Base-by-base conservation (phyloP, 106 monocot genomes). In the Phalaenopsis aphrodite region DNA sequence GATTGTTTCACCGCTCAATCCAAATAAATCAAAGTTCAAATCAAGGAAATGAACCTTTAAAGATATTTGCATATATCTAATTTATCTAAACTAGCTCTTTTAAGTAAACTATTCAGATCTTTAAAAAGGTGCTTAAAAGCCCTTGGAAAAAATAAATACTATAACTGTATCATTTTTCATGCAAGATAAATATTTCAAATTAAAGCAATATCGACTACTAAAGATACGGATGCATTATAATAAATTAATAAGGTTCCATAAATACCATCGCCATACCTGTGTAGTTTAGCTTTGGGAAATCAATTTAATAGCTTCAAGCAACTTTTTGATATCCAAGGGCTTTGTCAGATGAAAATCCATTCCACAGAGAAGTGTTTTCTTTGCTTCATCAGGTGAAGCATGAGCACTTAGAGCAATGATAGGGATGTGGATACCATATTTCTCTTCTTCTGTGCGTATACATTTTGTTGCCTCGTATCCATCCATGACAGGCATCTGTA, bases 401-500 rank as follows among this genome's bases (percentile, higher is more conserved):
- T 97, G 84, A 15, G 86, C 94, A 4, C 87, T 88, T 5, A 92
- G 55, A 78, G 94, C 92, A 78, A 99, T 81, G 19, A 99, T 90
- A 16, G 93, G 95, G 43, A 93, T 85, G 73, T 86, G 94, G n/a
- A 88, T 3, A 3, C 85, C 95, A 64, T 93, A 91, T 18, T 30
- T 55, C 23, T 83, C 91, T 82, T 91, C 92, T 56, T 84, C 89
- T 42, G 56, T 67, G 1, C 98, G 84, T 65, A 99, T 99, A 8
- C 67, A 79, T 58, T 46, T 89, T 23, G 98, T 89, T 46, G 91
- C 92, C 56, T 99, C 93, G 82, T 91, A 94, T 7, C 98, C 98
- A 84, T 94, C 77, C 98, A 99, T 99, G 12, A 83, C 21, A 47
- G 98, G 98, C 98, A 99, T 99, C 94, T 99, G 74, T 30, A 47